Base-by-base conservation (phyloP, 169 alveolate species). In the Perkinsus chesapeaki region DNA sequence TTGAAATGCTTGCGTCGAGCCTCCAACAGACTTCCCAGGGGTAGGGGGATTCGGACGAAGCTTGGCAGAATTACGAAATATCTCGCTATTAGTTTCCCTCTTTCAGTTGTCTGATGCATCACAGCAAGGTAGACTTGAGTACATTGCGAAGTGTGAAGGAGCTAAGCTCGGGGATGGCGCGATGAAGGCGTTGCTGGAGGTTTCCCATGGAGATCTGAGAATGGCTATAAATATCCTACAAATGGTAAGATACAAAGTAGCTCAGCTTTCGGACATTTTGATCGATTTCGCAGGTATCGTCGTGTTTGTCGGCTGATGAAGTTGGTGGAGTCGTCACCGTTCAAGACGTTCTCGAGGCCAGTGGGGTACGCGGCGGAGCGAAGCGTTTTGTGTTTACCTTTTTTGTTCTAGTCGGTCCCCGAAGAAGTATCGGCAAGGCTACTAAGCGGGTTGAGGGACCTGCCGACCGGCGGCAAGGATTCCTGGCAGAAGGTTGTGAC, bases 171-270 rank as follows among this genome's bases (percentile, higher is more conserved):
- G 97, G 37, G 95, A 96, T 39, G 97, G 97, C 73, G 99, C 98
- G 31, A 93, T 96, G 91, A 97, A 97, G 91, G 96, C 99, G 39
- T 96, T 98, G 73, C 96, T 98, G 27, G 97, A 96, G 92, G 96
- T 98, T 20, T 98, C 99, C 91, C 98, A 97, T 93, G 99, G 99
- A 36, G 99, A 99, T 95, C 98, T 99, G 99, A 96, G 99, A 91
- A 98, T 98, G 94, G 99, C 98, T 37, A 95, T 99, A 73, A 99
- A 99, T 96, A 96, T 98, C 73, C 95, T 99, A 37, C 99, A 99
- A 95, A 97, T 98, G 92, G 96, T 60, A 60, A 60, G 12, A 12
- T 12, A 60, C n/a, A n/a, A n/a, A n/a, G n/a, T n/a, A n/a, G n/a
- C n/a, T n/a, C n/a, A n/a, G n/a, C n/a, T n/a, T n/a, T n/a, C n/a